These are phyloP conservation scores for Babesia ovata DNA, from an alignment of 169 alveolate genomes.

Conservation along the genomic window DNA sequence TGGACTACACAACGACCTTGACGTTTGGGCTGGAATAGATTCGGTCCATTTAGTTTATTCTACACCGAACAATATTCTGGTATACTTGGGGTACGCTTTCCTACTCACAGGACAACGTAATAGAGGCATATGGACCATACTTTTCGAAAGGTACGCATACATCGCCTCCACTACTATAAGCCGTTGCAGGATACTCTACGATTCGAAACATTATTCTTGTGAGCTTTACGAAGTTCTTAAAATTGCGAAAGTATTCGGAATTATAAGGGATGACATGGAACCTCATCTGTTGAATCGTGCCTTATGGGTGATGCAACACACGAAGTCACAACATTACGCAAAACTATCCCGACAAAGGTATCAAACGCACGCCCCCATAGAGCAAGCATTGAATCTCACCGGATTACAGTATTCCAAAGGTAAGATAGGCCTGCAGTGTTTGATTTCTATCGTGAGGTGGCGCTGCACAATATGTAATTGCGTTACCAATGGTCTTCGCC, in stretches of 20 bases:
- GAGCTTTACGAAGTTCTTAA: slow-evolving; percentile 60
- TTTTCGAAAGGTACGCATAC: slow-evolving; percentile 47
- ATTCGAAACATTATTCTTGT: slow-evolving; percentile 24
- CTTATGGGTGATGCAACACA: slow-evolving; percentile 36
- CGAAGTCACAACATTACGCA: slow-evolving; percentile 32
- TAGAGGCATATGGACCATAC: slow-evolving; percentile 44
- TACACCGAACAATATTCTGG: slow-evolving; percentile 57
- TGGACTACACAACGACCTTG: slow-evolving; percentile 44
- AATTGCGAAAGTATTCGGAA: slow-evolving; percentile 39
- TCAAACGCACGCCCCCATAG: slow-evolving; percentile 43
- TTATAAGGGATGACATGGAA: slow-evolving; percentile 10
- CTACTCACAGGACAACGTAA: slow-evolving; percentile 39
- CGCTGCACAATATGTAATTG: too few relatives aligned
- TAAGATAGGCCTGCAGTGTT: background rate
- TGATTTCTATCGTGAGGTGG: too few relatives aligned
- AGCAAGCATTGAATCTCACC: slow-evolving; percentile 32
- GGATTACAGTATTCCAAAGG: slow-evolving; percentile 43
- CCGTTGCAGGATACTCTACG: slow-evolving; percentile 43
- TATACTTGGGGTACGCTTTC: slow-evolving; percentile 64
- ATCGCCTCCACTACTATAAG: background rate
- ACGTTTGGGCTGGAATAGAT: slow-evolving; percentile 50
- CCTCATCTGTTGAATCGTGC: slow-evolving; percentile 2
- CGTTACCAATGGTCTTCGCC: too few relatives aligned
- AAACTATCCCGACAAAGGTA: slow-evolving; percentile 48
- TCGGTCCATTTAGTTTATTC: slow-evolving; percentile 37